Conservation (phyloP, 1,284 basidiomycete genomes). For the Ustilago tritici region DNA sequence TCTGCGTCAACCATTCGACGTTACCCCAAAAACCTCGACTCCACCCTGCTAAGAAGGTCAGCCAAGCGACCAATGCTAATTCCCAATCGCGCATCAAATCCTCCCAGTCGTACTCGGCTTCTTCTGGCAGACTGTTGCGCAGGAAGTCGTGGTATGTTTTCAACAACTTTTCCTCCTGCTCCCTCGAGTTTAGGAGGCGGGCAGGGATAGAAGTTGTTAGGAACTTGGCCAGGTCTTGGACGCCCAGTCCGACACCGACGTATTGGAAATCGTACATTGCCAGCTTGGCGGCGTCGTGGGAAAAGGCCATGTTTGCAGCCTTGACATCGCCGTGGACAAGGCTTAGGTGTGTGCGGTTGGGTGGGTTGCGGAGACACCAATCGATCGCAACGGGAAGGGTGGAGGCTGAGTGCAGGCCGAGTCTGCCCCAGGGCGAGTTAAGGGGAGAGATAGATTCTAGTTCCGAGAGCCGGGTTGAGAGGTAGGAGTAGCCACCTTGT, state of each 20-base stretch:
- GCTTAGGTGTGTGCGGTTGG: slow-evolving; percentile 10
- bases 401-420: slow-evolving; percentile 33
- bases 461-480: slow-evolving; percentile 30
- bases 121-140: slow-evolving; percentile 4
- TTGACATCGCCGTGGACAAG: slow-evolving; percentile 59
- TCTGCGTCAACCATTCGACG: slow-evolving; percentile 40
- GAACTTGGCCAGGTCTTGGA: slow-evolving; percentile 54
- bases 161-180: slow-evolving; percentile 28
- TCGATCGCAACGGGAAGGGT: slow-evolving; percentile 30
- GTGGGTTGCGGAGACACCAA: slow-evolving; percentile 40
- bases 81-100: slow-evolving; percentile 40
- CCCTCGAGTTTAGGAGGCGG: background rate
- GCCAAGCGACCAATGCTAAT: slow-evolving; percentile 50
- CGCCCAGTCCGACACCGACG: slow-evolving; percentile 47
- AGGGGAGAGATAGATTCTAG: slow-evolving; percentile 25
- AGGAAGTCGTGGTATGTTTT: slow-evolving; percentile 26
- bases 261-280: slow-evolving; percentile 61
- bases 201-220: slow-evolving; percentile 40
- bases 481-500: slow-evolving; percentile 53
- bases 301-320: slow-evolving; percentile 55
- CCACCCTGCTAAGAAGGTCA: slow-evolving; percentile 54
- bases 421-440: slow-evolving; percentile 19
- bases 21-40: slow-evolving; percentile 54
- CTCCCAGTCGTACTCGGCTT: slow-evolving; percentile 24
- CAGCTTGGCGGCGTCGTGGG: slow-evolving; percentile 6